Evolutionary conservation across 2,329 filamentous ascomycete species (phyloP), one percentile per base, ranked within the genome.

Genomic region (Rhinocladiella mackenziei): DNA sequence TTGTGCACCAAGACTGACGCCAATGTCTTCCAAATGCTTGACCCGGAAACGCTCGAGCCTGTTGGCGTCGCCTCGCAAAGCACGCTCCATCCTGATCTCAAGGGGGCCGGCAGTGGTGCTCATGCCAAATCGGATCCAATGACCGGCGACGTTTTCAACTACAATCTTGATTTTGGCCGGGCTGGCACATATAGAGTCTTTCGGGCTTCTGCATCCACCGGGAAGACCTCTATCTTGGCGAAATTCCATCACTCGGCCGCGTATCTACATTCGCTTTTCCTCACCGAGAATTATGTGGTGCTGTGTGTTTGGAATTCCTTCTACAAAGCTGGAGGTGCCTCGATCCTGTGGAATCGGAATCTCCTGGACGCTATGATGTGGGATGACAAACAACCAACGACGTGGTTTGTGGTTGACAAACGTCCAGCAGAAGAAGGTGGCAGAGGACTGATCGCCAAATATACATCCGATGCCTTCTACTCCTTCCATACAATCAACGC

Each of bases 211-310:
- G 76, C 79, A 0, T 61, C 71, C 0, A 83, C 78, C 0, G 84
- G 82, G 0, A 68, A 78, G 42, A 86, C 84, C 0, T 75, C 79
- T 0, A 81, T 92, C 13, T 73, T 94, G 0, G 86, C 86, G 2
- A 81, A 76, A 0, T 77, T 92, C 47, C 63, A 65, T 0, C 62
- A 65, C 3, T 67, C 70, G 2, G 61, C 83, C 0, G 81, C 85
- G 0, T 94, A 92, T 57, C 78, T 94, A n/a, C 88, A 94, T 65
- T 91, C 86, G 6, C 75, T 91, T 56, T 87, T 88, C 57, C 64
- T 94, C 18, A 84, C 85, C 0, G 67, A 78, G 11, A 78, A 81
- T 55, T 84, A 83, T 57, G 78, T 89, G 2, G 67, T 92, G 0
- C 67, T 94, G 3, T 89, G 84, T 58, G 66, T 92, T 1, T 89